Evolutionary conservation across 2,329 filamentous ascomycete genomes (phyloP).

Genomic region (Ophiosphaerella narmari): DNA sequence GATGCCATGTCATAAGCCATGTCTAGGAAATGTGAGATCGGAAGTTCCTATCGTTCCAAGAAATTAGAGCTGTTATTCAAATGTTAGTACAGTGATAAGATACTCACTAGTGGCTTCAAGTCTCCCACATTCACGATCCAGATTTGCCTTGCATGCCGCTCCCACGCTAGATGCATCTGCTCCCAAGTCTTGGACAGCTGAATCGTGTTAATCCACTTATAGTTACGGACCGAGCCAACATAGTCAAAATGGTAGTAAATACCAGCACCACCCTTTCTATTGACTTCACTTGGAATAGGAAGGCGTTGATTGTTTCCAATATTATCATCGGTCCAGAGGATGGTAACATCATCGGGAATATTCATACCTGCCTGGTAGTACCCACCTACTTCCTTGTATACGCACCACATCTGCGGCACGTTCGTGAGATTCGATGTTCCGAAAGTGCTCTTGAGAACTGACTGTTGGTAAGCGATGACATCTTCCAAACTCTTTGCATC

Average conservation of each 20-base stretch:
- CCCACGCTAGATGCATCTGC: constrained; percentile 64
- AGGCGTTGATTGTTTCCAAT: constrained; percentile 66
- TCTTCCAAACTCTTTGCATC: constrained; percentile 52
- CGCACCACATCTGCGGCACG: constrained; percentile 69
- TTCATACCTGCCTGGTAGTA: constrained; percentile 67
- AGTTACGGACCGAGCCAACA: constrained; percentile 62
- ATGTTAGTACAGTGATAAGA: neutral
- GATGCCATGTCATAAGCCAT: constrained; percentile 65
- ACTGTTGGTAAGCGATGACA: constrained; percentile 62
- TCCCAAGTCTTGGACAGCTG: constrained; percentile 66
- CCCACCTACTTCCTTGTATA: constrained; percentile 70
- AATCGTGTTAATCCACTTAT: constrained; percentile 65
- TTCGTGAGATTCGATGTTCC: constrained; percentile 51
- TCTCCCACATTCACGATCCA: constrained; percentile 70
- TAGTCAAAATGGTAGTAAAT: constrained; percentile 68
- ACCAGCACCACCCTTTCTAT: constrained; percentile 62
- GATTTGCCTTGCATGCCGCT: constrained; percentile 60
- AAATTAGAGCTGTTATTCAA: too few relatives aligned
- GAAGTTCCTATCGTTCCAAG: neutral
- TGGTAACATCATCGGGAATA: constrained; percentile 66
- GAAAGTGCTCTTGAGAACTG: constrained; percentile 60
- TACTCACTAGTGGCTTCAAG: constrained; percentile 59
- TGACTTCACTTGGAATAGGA: constrained; percentile 61
- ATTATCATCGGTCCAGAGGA: constrained; percentile 71
- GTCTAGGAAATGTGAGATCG: constrained; percentile 67